Conservation (phyloP, 441 rosid species). For the Croton setiger region DNA sequence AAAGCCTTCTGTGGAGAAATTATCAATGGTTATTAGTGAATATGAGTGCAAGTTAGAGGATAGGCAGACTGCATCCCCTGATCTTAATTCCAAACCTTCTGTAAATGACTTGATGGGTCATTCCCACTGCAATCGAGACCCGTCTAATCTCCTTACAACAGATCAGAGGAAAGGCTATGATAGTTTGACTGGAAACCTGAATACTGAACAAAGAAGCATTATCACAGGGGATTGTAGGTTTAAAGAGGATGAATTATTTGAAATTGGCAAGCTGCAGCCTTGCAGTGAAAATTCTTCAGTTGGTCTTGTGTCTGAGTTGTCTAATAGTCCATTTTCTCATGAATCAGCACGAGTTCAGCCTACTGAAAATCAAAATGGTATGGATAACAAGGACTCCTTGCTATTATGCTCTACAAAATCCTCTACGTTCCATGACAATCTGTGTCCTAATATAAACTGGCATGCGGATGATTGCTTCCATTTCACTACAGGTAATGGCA, state of each 20-base stretch:
- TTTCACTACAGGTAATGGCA: constrained; percentile 22
- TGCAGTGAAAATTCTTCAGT: constrained; percentile 24
- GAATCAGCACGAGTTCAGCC: constrained; percentile 27
- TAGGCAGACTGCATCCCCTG: constrained; percentile 23
- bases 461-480: constrained; percentile 21
- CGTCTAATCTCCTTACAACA: constrained; percentile 17
- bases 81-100: constrained; percentile 23
- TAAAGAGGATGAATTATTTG: constrained; percentile 32
- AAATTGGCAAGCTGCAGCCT: constrained; percentile 21
- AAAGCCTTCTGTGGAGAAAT: constrained; percentile 24
- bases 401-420: constrained; percentile 10
- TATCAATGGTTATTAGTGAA: constrained; percentile 21
- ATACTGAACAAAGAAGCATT: constrained; percentile 24
- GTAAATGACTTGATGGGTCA: constrained; percentile 23
- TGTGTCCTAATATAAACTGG: constrained; percentile 17
- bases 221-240: constrained; percentile 22
- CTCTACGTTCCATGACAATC: constrained; percentile 13
- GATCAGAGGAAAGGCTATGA: constrained; percentile 18
- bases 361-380: constrained; percentile 29
- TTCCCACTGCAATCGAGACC: constrained; percentile 19
- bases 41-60: constrained; percentile 17
- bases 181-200: constrained; percentile 23
- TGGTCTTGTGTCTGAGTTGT: constrained; percentile 29
- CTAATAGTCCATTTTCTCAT: constrained; percentile 18
- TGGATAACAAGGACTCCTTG: constrained; percentile 11